Percentiles rank a stretch among this genome's conserved stretches.
Evolutionary conservation across 495 filamentous ascomycete species (phyloP).

Genomic region (Aspergillus olivimuriae): DNA sequence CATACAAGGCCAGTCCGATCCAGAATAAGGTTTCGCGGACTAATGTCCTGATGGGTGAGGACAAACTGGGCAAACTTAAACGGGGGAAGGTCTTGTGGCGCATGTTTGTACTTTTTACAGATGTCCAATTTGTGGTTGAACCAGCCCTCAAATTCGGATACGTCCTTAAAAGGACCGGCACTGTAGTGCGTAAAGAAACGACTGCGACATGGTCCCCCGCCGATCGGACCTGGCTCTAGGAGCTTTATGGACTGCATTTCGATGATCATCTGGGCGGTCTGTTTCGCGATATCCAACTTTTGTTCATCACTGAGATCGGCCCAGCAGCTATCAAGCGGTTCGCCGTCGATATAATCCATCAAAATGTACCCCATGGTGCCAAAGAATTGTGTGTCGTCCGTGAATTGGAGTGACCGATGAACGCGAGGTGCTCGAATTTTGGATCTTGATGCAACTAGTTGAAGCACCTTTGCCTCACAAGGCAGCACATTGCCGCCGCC

Average conservation of each 20-base stretch:
- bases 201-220: background rate
- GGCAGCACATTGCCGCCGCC: slow-evolving; percentile 14
- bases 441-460: no score
- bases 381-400: slow-evolving; percentile 18
- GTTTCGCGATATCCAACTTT: slow-evolving; percentile 11
- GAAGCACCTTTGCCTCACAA: slow-evolving; percentile 14
- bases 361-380: slow-evolving; percentile 23
- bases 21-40: slow-evolving; percentile 24
- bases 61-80: slow-evolving; percentile 20
- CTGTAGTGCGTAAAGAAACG: background rate
- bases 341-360: slow-evolving; percentile 28
- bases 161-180: background rate
- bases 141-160: background rate
- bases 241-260: background rate
- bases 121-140: background rate
- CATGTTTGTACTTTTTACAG: no score
- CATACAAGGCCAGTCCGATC: slow-evolving; percentile 15
- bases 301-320: slow-evolving; percentile 10
- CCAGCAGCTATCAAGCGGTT: slow-evolving; percentile 23
- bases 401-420: slow-evolving; percentile 14
- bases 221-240: background rate
- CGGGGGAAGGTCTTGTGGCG: slow-evolving; percentile 7
- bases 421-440: slow-evolving; percentile 16
- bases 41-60: slow-evolving; percentile 20
- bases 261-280: slow-evolving; percentile 1